A percentile compares a stretch with the other conserved stretches of the same genome.
Evolutionary conservation across 768 basidiomycete genomes (phyloP).

Genomic region (Coprinopsis cinerea): DNA sequence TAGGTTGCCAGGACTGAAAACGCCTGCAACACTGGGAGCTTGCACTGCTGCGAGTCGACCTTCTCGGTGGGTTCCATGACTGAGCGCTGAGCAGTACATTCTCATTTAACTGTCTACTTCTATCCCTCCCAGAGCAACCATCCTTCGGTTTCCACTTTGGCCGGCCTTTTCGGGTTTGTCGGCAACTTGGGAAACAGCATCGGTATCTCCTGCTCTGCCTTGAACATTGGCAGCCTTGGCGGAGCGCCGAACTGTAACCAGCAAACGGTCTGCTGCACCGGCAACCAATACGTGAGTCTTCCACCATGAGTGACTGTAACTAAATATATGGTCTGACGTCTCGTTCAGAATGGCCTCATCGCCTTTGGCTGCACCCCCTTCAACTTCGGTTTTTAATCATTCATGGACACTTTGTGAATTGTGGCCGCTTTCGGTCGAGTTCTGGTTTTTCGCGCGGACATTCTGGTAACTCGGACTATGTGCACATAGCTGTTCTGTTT

Average conservation of each 20-base stretch:
- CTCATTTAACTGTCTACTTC: background rate
- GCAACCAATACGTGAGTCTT: slow-evolving; percentile 18
- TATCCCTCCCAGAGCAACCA: slow-evolving; percentile 3
- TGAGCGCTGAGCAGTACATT: background rate
- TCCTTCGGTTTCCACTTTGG: background rate
- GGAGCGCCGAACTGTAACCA: slow-evolving; percentile 18
- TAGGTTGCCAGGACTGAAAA: slow-evolving; percentile 15
- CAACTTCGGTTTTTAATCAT: slow-evolving; percentile 9
- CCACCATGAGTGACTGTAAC: background rate
- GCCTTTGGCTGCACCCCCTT: slow-evolving; percentile 20
- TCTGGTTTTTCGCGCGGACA: too few species aligned
- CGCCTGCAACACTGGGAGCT: slow-evolving; percentile 17
- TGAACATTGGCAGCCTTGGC: slow-evolving; percentile 15
- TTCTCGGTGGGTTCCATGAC: slow-evolving; percentile 8
- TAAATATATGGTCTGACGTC: background rate
- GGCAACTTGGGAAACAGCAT: slow-evolving; percentile 3
- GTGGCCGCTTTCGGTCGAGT: too few species aligned
- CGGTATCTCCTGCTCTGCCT: slow-evolving; percentile 17
- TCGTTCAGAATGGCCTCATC: slow-evolving; percentile 16
- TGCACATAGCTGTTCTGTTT: too few species aligned
- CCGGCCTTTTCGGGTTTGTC: slow-evolving; percentile 9
- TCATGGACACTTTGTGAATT: too few species aligned
- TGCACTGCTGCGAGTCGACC: slow-evolving; percentile 21
- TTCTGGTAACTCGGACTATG: too few species aligned
- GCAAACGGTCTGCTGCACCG: slow-evolving; percentile 28